Evolutionary conservation across 129 eudicot species (phyloP), one percentile per base, ranked within the genome.

Genomic region (Pseudognaphalium luteoalbum): DNA sequence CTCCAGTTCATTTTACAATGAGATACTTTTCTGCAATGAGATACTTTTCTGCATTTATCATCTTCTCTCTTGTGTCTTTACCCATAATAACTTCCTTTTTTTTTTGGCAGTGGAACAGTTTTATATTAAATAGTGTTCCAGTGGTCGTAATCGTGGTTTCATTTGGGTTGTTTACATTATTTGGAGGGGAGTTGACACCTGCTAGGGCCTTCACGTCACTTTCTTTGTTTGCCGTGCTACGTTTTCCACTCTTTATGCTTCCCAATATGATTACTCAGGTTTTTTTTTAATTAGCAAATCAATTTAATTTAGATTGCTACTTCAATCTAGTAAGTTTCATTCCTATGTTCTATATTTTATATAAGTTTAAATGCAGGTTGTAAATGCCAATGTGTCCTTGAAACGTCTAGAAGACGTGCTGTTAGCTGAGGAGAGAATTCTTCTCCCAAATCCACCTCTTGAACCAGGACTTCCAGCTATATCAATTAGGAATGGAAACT

Each of bases 191-290:
- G 34, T 33, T 94, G 76, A 91, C 98, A 62, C 97, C 97, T 82
- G 90, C 98, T 70, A 84, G 91, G 77, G 98, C 98, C 71, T 94
- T 94, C 72, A 91, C 97, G 42, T 88, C 98, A 71, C 93, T 94
- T 74, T 91, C 98, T 21, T 76, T 94, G 76, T 94, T 91, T 51
- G 89, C 93, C 2, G 97, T 94, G 16, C 84, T 94, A 37, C 87
- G 97, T 28, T 84, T 78, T 77, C 98, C 98, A 35, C 90, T 94
- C 17, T 82, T 82, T 82, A 87, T 91, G 97, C 98, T 94, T 66
- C 98, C 98, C 6, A 87, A 88, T 75, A 72, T 91, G 73, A 89
- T 94, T 61, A 88, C 97, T 52, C 97, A 88, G 97, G 98, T 94
- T 56, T 73, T 78, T 25, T 14, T 65, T 20, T 16, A 51, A 33